These are phyloP conservation scores for Ceriops zippeliana DNA, from an alignment of 345 rosid genomes.

Conservation along the genomic window DNA sequence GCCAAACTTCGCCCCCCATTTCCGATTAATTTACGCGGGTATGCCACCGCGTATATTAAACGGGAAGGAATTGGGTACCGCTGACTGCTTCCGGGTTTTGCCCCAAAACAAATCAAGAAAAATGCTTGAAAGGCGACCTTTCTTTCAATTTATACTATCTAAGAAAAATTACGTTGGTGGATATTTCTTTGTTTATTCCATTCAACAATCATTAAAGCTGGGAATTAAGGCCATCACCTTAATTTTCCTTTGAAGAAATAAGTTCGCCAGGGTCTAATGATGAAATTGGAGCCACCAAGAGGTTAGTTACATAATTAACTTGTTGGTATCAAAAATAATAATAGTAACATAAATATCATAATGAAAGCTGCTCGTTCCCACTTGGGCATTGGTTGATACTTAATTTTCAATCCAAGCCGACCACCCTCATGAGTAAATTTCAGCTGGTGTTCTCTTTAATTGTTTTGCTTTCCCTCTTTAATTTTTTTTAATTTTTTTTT, in stretches of 20 bases:
- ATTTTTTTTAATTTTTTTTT: too few species aligned
- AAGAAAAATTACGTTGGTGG: neutral
- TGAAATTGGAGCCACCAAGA: neutral
- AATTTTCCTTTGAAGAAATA: neutral
- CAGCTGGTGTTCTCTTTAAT: too few species aligned
- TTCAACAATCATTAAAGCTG: neutral
- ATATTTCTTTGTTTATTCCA: neutral
- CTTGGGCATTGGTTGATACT: too few species aligned
- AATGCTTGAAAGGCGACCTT: too few species aligned
- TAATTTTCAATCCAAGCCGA: too few species aligned
- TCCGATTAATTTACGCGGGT: slow-evolving; percentile 26
- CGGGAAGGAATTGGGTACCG: too few species aligned
- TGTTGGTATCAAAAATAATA: too few species aligned
- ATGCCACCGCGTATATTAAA: slow-evolving; percentile 33
- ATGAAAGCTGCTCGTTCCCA: neutral
- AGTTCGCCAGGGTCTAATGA: neutral
- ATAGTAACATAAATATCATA: neutral
- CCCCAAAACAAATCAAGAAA: too few species aligned
- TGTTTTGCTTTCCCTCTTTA: too few species aligned
- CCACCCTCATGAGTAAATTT: too few species aligned
- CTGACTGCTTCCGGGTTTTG: too few species aligned
- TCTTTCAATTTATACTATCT: neutral
- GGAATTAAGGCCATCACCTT: neutral
- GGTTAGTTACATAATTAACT: neutral
- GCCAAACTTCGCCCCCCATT: slow-evolving; percentile 20